These are phyloP conservation scores for Nitzschia sp. DNA, from an alignment of 108 stramenopile species.

Conservation along the genomic window DNA sequence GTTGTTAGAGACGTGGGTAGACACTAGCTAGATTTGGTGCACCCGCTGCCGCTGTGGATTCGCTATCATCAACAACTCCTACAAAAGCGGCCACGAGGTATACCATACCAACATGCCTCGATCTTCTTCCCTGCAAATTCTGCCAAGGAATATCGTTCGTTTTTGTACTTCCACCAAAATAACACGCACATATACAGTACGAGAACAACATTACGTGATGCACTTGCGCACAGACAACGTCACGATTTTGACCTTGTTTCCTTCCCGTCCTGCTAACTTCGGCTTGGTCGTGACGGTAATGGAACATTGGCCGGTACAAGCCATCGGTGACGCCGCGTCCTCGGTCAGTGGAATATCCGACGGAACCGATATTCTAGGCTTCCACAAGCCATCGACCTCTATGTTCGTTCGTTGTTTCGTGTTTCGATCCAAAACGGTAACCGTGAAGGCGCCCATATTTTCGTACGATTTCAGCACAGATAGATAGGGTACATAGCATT, in stretches of 20 bases:
- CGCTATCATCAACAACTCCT: neutral
- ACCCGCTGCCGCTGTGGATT: neutral
- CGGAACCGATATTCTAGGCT: constrained; percentile 53
- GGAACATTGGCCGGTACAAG: constrained; percentile 58
- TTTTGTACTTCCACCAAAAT: neutral
- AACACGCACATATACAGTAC: neutral
- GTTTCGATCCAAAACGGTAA: constrained; percentile 38
- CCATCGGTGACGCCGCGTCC: constrained; percentile 9
- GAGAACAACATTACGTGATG: neutral
- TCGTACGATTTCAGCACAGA: constrained; percentile 59
- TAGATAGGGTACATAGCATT: constrained; percentile 52
- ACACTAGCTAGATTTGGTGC: neutral
- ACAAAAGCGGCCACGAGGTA: neutral
- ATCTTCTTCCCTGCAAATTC: neutral
- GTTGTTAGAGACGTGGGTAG: neutral
- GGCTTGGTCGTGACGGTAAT: constrained; percentile 45
- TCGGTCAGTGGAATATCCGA: constrained; percentile 47
- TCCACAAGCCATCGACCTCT: constrained; percentile 37
- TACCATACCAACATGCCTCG: neutral
- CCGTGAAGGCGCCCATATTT: constrained; percentile 41
- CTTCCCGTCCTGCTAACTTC: constrained; percentile 35
- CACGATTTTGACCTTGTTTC: constrained; percentile 64
- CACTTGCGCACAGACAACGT: constrained; percentile 53
- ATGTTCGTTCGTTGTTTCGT: constrained; percentile 20
- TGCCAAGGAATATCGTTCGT: neutral